Evolutionary conservation across 2,329 filamentous ascomycete genomes (phyloP), one percentile per base, ranked within the genome.

Genomic region (Fusarium longipes): DNA sequence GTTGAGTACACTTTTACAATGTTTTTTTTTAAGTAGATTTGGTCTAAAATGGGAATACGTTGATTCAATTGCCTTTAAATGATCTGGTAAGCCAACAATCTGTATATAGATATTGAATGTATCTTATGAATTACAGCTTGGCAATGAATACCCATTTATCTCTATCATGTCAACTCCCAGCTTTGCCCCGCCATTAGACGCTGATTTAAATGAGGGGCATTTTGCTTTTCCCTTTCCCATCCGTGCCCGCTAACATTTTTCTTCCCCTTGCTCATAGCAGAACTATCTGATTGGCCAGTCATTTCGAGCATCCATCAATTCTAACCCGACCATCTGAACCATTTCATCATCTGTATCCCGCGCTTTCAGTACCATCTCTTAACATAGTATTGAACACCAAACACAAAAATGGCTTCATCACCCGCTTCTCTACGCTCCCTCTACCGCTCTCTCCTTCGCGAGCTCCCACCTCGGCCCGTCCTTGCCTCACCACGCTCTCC

Each of bases 381-480:
- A 15, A 35, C 39, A 30, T 51, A 11, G 33, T 30, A 35, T 48
- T 25, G 33, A 50, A 39, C 12, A 27, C 39, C 14, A 24, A 43
- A 24, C 32, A 14, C 17, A 10, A 71, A 15, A 56, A 79, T 79
- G 76, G 59, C 76, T 72, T 73, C 81, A 3, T 77, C 77, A 11
- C 77, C 83, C 65, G 77, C 86, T 38, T 81, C 82, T 36, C 77
- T 92, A 39, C 92, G 93, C 74, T 88, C 93, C 33, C 85, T 97
- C 76, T 98, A 98, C 85, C 92, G 95, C 74, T 87, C 90, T 39
- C 84, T 97, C 75, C 88, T 98, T 56, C 93, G 95, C 78, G 93
- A 97, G 82, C 89, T 97, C 10, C 95, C 95, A 3, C 87, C 91
- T 9, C 90, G 89, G 8, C 83, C 86, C 4, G 78, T 87, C 72